Evolutionary conservation across 306 rosid genomes (phyloP).

Genomic region (Cicer arietinum): DNA sequence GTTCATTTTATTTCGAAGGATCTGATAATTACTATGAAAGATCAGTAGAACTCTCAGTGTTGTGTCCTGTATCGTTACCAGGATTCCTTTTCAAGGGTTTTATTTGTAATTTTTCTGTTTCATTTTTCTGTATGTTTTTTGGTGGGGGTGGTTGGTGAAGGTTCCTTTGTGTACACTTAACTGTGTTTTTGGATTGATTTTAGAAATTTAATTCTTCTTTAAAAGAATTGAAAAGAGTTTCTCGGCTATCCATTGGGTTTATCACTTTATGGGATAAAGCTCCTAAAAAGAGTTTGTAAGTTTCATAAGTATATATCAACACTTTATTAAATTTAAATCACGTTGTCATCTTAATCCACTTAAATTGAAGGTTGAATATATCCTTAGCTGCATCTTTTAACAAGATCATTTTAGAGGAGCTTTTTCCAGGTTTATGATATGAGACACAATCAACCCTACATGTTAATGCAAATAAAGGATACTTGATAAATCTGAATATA

Average conservation of each 20-base stretch:
- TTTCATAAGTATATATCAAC: constrained; percentile 14
- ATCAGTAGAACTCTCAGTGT: constrained; percentile 20
- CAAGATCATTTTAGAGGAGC: constrained; percentile 19
- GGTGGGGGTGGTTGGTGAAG: background rate
- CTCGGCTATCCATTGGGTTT: constrained; percentile 24
- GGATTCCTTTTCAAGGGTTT: constrained; percentile 12
- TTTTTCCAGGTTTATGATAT: constrained; percentile 12
- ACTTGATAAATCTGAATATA: constrained; percentile 30
- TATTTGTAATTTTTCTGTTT: background rate
- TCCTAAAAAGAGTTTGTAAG: background rate
- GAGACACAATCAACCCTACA: constrained; percentile 2
- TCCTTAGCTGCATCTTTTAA: constrained; percentile 8
- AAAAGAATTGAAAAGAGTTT: background rate
- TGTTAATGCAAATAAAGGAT: background rate
- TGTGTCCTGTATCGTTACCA: background rate
- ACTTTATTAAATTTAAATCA: constrained; percentile 17
- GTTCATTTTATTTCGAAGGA: constrained; percentile 18
- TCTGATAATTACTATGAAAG: constrained; percentile 1
- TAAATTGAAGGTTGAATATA: background rate
- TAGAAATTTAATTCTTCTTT: constrained; percentile 30
- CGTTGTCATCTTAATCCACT: constrained; percentile 26
- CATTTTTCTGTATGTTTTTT: constrained; percentile 6
- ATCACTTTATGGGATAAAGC: constrained; percentile 15
- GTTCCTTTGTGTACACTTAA: background rate
- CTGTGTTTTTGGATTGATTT: constrained; percentile 7